Percentiles rank a stretch among this genome's conserved stretches.
Evolutionary conservation across 1,139 yeast species (phyloP).

Genomic region (Pichia sp.): DNA sequence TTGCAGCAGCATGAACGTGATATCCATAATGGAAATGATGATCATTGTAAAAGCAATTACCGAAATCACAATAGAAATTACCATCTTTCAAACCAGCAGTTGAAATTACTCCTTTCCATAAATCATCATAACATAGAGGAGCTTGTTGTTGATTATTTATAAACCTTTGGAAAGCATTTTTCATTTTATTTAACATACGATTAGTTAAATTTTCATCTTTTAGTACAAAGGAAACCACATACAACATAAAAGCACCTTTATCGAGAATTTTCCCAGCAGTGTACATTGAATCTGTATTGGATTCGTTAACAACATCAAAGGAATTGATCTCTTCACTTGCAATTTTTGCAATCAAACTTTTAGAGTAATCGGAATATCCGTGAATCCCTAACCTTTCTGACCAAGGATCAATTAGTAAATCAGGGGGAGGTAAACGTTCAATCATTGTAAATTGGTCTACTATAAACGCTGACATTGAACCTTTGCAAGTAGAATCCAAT

Average conservation of each 20-base stretch:
- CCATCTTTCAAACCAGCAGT: constrained; percentile 52
- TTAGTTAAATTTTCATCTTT: constrained; percentile 41
- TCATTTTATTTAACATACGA: constrained; percentile 43
- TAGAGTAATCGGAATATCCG: constrained; percentile 35
- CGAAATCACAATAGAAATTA: constrained; percentile 50
- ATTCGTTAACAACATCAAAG: constrained; percentile 47
- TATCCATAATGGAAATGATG: constrained; percentile 82
- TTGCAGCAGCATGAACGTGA: constrained; percentile 66
- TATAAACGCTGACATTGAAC: constrained; percentile 52
- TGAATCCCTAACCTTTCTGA: constrained; percentile 30
- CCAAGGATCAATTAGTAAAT: constrained; percentile 54
- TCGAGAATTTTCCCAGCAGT: constrained; percentile 68
- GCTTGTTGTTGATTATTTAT: constrained; percentile 48
- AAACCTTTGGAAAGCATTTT: constrained; percentile 54
- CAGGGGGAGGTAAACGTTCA: constrained; percentile 41
- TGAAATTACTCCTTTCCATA: constrained; percentile 72
- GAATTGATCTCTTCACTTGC: constrained; percentile 46
- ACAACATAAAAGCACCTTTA: constrained; percentile 66
- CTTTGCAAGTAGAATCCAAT: constrained; percentile 64
- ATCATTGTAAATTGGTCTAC: constrained; percentile 43
- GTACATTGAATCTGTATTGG: constrained; percentile 68
- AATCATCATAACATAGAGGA: constrained; percentile 58
- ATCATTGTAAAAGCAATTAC: constrained; percentile 71
- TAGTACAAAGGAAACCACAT: constrained; percentile 51
- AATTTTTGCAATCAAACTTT: constrained; percentile 37